These are phyloP conservation scores for Hansenula sp. DNA, from an alignment of 1,139 yeast species.

Conservation along the genomic window DNA sequence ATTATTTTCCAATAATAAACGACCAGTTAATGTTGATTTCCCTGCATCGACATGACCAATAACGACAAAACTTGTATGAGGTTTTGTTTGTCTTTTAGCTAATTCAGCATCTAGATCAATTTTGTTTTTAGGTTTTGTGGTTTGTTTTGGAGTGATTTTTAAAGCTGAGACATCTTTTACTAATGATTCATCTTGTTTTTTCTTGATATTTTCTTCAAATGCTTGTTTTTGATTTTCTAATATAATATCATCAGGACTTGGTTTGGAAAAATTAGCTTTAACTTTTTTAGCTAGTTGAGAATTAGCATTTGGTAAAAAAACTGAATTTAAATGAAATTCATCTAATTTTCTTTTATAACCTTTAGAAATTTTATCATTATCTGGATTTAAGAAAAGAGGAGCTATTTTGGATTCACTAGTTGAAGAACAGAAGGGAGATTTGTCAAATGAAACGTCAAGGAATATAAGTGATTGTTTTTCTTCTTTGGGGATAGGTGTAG, in stretches of 20 bases:
- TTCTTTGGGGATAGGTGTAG: too few relatives aligned
- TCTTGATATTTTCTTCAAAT: slow-evolving; percentile 36
- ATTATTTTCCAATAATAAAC: slow-evolving; percentile 76
- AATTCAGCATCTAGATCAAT: slow-evolving; percentile 34
- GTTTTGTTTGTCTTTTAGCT: slow-evolving; percentile 40
- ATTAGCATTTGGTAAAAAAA: slow-evolving; percentile 33
- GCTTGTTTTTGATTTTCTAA: slow-evolving; percentile 56
- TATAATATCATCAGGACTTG: slow-evolving; percentile 82
- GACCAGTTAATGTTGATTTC: slow-evolving; percentile 90
- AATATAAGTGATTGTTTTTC: slow-evolving; percentile 9
- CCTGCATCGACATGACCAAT: slow-evolving; percentile 99
- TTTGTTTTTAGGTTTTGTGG: slow-evolving; percentile 32
- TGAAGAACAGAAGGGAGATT: slow-evolving; percentile 9
- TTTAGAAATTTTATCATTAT: neutral
- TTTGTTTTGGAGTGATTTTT: slow-evolving; percentile 20
- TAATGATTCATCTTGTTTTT: slow-evolving; percentile 18
- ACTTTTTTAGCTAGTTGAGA: slow-evolving; percentile 42
- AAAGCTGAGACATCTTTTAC: slow-evolving; percentile 16
- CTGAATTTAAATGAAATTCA: slow-evolving; percentile 37
- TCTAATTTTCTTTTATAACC: slow-evolving; percentile 16
- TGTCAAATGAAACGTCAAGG: slow-evolving; percentile 8
- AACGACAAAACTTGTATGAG: slow-evolving; percentile 75
- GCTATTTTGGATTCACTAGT: neutral
- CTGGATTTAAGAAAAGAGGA: slow-evolving; percentile 5
- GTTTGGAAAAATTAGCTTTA: slow-evolving; percentile 53